Evolutionary conservation across 2,329 filamentous ascomycete species (phyloP).

Genomic region (Eutypella sp.): DNA sequence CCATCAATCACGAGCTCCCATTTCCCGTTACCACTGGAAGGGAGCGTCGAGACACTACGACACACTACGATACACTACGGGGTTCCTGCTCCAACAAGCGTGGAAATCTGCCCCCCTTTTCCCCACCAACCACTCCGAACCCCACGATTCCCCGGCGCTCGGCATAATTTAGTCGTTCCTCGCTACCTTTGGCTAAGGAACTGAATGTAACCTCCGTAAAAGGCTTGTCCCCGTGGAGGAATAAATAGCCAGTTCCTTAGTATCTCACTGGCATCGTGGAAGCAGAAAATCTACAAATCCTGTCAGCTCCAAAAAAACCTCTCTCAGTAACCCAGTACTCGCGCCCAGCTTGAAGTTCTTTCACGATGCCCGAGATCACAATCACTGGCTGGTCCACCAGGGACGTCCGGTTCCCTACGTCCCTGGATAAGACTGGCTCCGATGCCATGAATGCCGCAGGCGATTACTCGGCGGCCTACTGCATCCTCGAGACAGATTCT

Average conservation of each 20-base stretch:
- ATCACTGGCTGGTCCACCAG: constrained; percentile 68
- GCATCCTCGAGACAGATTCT: constrained; percentile 79
- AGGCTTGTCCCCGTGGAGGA: too few species aligned
- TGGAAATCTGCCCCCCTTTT: too few species aligned
- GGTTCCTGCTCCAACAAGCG: too few species aligned
- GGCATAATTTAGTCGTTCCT: background rate
- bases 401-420: constrained; percentile 82
- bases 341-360: too few species aligned
- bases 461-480: constrained; percentile 93
- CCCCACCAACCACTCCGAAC: background rate
- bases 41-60: constrained; percentile 1
- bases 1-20: constrained; percentile 26
- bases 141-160: background rate
- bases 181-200: background rate
- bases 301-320: too few species aligned
- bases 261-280: too few species aligned
- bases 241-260: too few species aligned
- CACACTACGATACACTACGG: background rate
- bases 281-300: too few species aligned
- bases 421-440: constrained; percentile 90
- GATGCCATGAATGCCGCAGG: constrained; percentile 95
- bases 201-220: background rate
- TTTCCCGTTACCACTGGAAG: background rate
- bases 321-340: too few species aligned
- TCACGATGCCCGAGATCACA: constrained; percentile 52